Evolutionary conservation across 768 basidiomycete genomes (phyloP), one percentile per base, ranked within the genome.

Genomic region (Fomitopsis pulvina): DNA sequence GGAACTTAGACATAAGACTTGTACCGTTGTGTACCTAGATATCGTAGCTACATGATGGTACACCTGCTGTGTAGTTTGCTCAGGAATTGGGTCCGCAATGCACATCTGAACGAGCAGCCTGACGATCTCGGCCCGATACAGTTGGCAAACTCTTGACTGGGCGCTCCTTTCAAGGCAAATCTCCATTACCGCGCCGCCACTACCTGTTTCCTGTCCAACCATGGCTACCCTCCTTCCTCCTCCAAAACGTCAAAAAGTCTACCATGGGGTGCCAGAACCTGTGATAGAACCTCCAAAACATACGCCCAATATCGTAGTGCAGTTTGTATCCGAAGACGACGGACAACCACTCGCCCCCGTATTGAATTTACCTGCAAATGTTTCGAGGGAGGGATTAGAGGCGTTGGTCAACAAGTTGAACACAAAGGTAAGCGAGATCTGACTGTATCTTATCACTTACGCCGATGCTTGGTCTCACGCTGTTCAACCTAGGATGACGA

Each of bases 261-360:
- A 88, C 66, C 82, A 91, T 58, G 87, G 85, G 3, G 67, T 85
- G 16, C 78, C 81, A 54, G 79, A 81, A 52, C 85, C 85, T 24
- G 78, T 73, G 30, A 73, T 72, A 52, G 78, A 80, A 50, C 63
- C 67, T 3, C 58, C 65, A 14, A 64, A 67, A 52, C 67, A 69
- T 9, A 73, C 81, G 1, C 81, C 84, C 0, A 83, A 84, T 54
- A 71, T 98, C 50, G 77, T 97, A 14, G 92, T 96, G 20, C 92
- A 95, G 61, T 97, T 98, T 64, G 83, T 93, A 24, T 87, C 86
- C 2, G 90, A 94, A 51, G 86, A 93, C 45, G 87, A 94, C 66
- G 92, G 85, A 0, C 70, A 73, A 50, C 69, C 81, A 3, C 72
- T 98, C 20, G 94, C 92, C 21, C 92, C 94, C 45, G 82, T 88